Percentiles rank a stretch among this genome's conserved stretches.
Evolutionary conservation across 768 basidiomycete species (phyloP).

Genomic region (Tricholoma furcatifolium): DNA sequence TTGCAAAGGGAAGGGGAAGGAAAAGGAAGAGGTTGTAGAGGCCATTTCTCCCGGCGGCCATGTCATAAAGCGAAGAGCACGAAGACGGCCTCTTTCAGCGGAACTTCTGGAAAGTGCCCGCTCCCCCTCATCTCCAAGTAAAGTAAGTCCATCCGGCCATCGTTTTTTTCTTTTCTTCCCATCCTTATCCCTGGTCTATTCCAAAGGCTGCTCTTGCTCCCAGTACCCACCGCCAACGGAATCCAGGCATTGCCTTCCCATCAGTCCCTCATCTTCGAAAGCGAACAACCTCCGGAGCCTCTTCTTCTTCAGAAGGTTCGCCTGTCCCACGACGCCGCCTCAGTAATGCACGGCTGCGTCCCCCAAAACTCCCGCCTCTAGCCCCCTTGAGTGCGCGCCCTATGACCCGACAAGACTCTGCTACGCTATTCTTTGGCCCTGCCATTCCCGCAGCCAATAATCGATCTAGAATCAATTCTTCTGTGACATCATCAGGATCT

Average conservation of each 20-base stretch:
- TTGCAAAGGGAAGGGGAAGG: conserved; percentile 41
- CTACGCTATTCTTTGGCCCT: conserved; percentile 70
- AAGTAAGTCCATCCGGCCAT: conserved; percentile 28
- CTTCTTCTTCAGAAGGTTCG: conserved; percentile 53
- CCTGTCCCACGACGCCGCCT: conserved; percentile 56
- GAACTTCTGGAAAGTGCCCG: conserved; percentile 57
- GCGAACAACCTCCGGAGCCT: conserved; percentile 27
- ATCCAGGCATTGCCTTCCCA: conserved; percentile 34
- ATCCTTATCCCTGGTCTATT: background rate
- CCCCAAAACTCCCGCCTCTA: conserved; percentile 10
- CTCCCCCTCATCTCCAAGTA: conserved; percentile 41
- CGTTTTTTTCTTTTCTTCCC: background rate
- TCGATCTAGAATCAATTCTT: conserved; percentile 32
- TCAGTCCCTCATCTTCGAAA: conserved; percentile 40
- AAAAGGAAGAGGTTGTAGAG: conserved; percentile 59
- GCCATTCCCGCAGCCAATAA: conserved; percentile 35
- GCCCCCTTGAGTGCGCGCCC: conserved; percentile 26
- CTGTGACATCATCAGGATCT: conserved; percentile 22
- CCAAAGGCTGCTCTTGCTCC: conserved; percentile 1
- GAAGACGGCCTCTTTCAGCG: conserved; percentile 67
- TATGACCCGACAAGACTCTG: conserved; percentile 54
- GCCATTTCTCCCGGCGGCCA: conserved; percentile 78
- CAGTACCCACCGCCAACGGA: conserved; percentile 7
- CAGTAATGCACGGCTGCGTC: conserved; percentile 33
- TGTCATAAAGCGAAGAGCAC: conserved; percentile 71